A percentile compares a stretch with the other conserved stretches of the same genome.
phyloP scores from a whole-genome alignment of 1,284 basidiomycete species.

The Cutaneotrichosporon sp. region DNA sequence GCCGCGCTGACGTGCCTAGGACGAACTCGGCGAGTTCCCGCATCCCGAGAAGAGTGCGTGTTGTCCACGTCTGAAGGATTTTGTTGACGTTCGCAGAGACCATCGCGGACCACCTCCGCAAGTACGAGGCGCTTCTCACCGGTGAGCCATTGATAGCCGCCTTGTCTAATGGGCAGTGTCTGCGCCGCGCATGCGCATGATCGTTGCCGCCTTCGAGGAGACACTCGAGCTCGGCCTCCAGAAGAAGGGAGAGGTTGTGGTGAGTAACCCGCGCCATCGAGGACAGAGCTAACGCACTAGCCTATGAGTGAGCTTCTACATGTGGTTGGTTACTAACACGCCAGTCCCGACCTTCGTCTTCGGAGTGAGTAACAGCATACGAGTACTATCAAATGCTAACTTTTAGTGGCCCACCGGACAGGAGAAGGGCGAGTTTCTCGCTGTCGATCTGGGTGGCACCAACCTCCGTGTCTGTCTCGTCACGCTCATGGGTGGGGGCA shows the following conservation, averaged over 20 bases:
- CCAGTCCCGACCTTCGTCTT: constrained; percentile 96
- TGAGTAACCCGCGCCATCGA: constrained; percentile 53
- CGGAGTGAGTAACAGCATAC: constrained; percentile 51
- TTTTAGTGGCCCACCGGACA: constrained; percentile 77
- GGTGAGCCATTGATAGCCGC: constrained; percentile 26
- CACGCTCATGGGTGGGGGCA: constrained; percentile 80
- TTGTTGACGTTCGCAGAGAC: constrained; percentile 35
- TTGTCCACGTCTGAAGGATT: too few species aligned
- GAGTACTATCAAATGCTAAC: neutral
- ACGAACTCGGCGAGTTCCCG: constrained; percentile 43
- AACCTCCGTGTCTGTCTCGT: constrained; percentile 98
- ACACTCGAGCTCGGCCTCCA: constrained; percentile 80
- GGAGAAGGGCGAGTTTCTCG: constrained; percentile 85
- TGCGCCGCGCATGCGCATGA: constrained; percentile 92
- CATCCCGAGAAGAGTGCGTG: constrained; percentile 48
- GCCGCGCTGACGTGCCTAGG: constrained; percentile 24
- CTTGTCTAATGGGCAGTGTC: constrained; percentile 56
- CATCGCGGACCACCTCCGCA: constrained; percentile 82
- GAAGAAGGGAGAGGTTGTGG: constrained; percentile 80
- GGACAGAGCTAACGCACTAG: constrained; percentile 5
- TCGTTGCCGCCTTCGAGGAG: constrained; percentile 92
- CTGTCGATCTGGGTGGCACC: constrained; percentile 93
- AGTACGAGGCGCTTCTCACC: constrained; percentile 74
- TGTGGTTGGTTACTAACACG: neutral
- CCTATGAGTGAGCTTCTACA: constrained; percentile 21